Evolutionary conservation across 1,284 basidiomycete species (phyloP).

Genomic region (Apiotrichum domesticum): DNA sequence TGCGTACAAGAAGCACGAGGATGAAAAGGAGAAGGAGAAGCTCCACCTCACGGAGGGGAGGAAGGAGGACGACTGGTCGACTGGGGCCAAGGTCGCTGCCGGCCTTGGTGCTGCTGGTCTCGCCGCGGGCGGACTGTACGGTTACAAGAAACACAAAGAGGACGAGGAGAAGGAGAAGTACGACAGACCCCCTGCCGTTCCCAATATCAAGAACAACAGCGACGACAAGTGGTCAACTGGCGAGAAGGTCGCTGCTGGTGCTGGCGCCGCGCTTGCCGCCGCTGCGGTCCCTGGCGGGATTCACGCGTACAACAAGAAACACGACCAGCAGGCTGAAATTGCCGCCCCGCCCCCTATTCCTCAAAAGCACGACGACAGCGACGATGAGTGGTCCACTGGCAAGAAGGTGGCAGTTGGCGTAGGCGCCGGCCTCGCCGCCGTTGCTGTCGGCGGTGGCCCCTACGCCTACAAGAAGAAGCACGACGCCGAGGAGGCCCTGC

Average conservation of each 20-base stretch:
- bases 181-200: neutral
- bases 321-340: neutral
- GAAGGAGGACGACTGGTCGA: neutral
- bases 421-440: conserved; percentile 1
- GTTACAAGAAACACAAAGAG: neutral
- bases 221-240: neutral
- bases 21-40: conserved; percentile 1
- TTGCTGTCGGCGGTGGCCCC: neutral
- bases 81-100: neutral
- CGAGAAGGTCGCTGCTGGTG: neutral
- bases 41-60: neutral
- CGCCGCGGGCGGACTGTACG: neutral
- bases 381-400: no score
- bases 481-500: neutral
- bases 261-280: neutral
- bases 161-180: neutral
- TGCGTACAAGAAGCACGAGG: conserved; percentile 4
- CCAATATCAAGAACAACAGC: neutral
- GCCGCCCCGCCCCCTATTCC: no score
- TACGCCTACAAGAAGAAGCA: conserved; percentile 14
- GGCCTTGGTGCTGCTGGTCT: neutral
- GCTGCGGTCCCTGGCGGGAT: neutral
- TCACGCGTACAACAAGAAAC: neutral
- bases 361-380: neutral
- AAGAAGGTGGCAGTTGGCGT: neutral